Evolutionary conservation across 1,139 yeast genomes (phyloP), one percentile per base, ranked within the genome.

Genomic region (Taiozyma sp.): DNA sequence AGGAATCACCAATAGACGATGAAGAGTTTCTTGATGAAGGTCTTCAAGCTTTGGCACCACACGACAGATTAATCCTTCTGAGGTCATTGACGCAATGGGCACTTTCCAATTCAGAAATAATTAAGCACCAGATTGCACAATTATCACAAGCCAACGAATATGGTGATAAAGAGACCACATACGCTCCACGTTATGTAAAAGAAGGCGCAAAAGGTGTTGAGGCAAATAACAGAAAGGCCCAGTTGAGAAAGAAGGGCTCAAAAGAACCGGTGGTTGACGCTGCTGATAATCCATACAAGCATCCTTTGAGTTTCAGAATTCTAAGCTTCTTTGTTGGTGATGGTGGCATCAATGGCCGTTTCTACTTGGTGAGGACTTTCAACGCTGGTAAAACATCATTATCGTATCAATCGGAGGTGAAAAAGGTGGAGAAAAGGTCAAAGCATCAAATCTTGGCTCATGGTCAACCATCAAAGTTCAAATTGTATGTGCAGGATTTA

Each of bases 11-110:
- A 8, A 46, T 71, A 29, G 65, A 64, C 44, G 52, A 56, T 40
- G 63, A 70, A 4, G 75, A 71, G 2, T 73, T 81, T 51, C 81
- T 75, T 49, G 62, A 62, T 12, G 44, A 58, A 1, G 85, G 86
- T 1, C 61, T 80, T 27, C 61, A 66, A 4, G 81, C 80, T 0
- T 65, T 81, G 29, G 56, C 65, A 12, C 81, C 85, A 0, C 47
- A 51, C 3, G 81, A 81, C 54, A 64, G 86, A 49, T 64, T 81
- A 23, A 66, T 79, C 10, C 58, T 80, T 57, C 54, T 81, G 24
- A 70, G 80, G 44, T 65, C 75, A 1, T 64, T 81, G 52, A 70
- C 71, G 1, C 77, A 75, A 52, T 81, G 86, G 86, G 68, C 78
- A 36, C 58, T 76, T 4, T 59, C 75, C 0, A 63, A 73, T 12